These are phyloP conservation scores for Fusarium citri DNA, from an alignment of 2,329 filamentous ascomycete species.

Conservation along the genomic window DNA sequence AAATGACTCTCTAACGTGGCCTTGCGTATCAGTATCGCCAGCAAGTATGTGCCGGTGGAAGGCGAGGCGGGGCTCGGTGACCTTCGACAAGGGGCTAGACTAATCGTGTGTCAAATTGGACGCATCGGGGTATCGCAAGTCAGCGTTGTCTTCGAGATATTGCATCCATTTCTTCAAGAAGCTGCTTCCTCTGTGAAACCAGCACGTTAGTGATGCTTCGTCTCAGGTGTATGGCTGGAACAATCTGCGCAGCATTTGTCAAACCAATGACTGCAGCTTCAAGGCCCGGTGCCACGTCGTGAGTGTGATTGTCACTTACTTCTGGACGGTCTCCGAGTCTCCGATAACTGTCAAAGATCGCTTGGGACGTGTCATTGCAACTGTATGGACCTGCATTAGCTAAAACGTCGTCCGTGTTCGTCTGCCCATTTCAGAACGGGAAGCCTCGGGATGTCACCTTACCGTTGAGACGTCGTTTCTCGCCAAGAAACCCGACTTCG, in stretches of 20 bases:
- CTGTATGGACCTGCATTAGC: slow-evolving; percentile 68
- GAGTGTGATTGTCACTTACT: slow-evolving; percentile 66
- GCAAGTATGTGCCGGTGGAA: not conserved
- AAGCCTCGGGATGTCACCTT: slow-evolving; percentile 51
- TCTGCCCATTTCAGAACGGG: slow-evolving; percentile 1
- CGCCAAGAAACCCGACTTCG: slow-evolving; percentile 92
- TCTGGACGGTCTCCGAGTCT: slow-evolving; percentile 91
- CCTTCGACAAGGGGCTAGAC: slow-evolving; percentile 14
- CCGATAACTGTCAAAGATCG: slow-evolving; percentile 91
- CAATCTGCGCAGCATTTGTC: slow-evolving; percentile 32
- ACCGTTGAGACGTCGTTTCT: slow-evolving; percentile 94
- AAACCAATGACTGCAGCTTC: slow-evolving; percentile 21
- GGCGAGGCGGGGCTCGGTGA: not conserved
- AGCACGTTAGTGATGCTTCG: slow-evolving; percentile 30
- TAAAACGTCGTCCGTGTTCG: slow-evolving; percentile 12
- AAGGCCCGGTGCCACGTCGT: slow-evolving; percentile 13
- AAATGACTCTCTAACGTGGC: not conserved
- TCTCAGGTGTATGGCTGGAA: slow-evolving; percentile 41
- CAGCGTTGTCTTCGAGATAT: slow-evolving; percentile 88
- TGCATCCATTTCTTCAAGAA: slow-evolving; percentile 94
- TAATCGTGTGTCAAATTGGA: slow-evolving; percentile 50
- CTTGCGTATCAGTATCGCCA: not conserved
- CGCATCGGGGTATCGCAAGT: slow-evolving; percentile 87
- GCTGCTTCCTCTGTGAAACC: slow-evolving; percentile 73
- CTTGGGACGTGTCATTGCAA: slow-evolving; percentile 96